phyloP scores from a whole-genome alignment of 768 basidiomycete genomes.

The Scleroderma citrinum region DNA sequence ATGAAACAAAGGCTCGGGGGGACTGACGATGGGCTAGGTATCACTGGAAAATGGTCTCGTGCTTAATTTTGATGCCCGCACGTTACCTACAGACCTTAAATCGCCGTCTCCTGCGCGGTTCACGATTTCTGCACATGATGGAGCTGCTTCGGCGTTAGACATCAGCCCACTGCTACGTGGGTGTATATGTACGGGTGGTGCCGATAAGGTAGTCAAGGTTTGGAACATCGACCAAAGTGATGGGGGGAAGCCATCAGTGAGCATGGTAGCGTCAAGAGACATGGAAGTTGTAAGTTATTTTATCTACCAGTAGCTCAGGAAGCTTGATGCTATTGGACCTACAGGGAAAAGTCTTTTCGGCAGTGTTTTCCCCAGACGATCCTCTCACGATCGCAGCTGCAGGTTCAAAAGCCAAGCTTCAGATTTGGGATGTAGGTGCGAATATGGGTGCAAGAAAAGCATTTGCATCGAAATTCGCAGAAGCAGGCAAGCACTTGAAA shows the following conservation, averaged over 20 bases:
- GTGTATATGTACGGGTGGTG: conserved; percentile 89
- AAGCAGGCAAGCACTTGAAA: conserved; percentile 61
- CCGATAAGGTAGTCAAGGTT: conserved; percentile 91
- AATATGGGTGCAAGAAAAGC: conserved; percentile 79
- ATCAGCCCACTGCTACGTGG: conserved; percentile 87
- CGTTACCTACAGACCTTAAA: conserved; percentile 64
- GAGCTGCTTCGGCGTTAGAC: conserved; percentile 83
- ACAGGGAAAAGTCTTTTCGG: conserved; percentile 95
- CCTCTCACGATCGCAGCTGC: conserved; percentile 91
- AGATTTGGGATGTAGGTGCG: conserved; percentile 91
- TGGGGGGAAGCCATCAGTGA: conserved; percentile 66
- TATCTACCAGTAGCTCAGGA: not conserved
- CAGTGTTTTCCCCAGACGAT: conserved; percentile 89
- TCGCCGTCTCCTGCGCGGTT: conserved; percentile 67
- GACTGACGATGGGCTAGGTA: conserved; percentile 45
- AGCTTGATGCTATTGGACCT: conserved; percentile 1
- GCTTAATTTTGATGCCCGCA: conserved; percentile 86
- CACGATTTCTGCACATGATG: conserved; percentile 91
- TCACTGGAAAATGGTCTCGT: conserved; percentile 93
- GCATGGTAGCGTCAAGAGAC: conserved; percentile 81
- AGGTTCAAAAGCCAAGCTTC: conserved; percentile 89
- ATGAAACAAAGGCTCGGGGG: not conserved
- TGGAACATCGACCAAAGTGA: conserved; percentile 83
- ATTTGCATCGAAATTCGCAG: conserved; percentile 71
- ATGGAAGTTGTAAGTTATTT: conserved; percentile 71